Evolutionary conservation across 2,329 filamentous ascomycete genomes (phyloP).

Genomic region (Ophiobolus disseminans): DNA sequence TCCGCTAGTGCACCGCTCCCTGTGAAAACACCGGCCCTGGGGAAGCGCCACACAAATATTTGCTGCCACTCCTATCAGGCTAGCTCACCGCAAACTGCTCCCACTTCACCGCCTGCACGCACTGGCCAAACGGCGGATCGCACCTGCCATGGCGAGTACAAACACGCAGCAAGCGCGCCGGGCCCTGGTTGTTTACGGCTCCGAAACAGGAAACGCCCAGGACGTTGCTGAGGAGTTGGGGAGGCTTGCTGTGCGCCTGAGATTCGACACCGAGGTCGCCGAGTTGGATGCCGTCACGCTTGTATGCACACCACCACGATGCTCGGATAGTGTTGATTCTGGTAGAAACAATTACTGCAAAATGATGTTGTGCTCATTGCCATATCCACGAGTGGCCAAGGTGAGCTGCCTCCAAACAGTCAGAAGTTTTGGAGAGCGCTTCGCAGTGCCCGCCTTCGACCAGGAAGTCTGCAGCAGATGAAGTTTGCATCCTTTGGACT

Average conservation of each 20-base stretch:
- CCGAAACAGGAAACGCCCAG: conserved; percentile 93
- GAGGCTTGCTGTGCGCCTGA: conserved; percentile 74
- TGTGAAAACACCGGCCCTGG: conserved; percentile 22
- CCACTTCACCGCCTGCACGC: conserved; percentile 4
- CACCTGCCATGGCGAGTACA: conserved; percentile 27
- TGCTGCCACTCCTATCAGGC: conserved; percentile 15
- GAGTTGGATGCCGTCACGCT: conserved; percentile 79
- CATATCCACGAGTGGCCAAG: conserved; percentile 92
- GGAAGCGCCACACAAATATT: conserved; percentile 25
- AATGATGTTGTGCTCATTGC: conserved; percentile 74
- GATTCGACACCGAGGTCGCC: conserved; percentile 76
- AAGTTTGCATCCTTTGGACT: conserved; percentile 87
- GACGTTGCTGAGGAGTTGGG: conserved; percentile 89
- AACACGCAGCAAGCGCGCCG: conserved; percentile 48
- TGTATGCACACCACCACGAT: conserved; percentile 60
- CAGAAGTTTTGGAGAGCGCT: conserved; percentile 84
- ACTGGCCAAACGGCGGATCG: too few relatives aligned
- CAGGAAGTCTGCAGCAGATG: conserved; percentile 71
- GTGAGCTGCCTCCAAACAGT: conserved; percentile 87
- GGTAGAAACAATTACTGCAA: conserved; percentile 53
- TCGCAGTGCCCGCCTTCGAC: conserved; percentile 76
- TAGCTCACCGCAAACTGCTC: conserved; percentile 24
- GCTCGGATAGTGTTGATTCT: conserved; percentile 10
- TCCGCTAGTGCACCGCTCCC: conserved; percentile 36
- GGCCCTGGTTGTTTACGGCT: conserved; percentile 84